Evolutionary conservation across 192 early-diverging fungal genomes (phyloP).

Genomic region (Mortierella hygrophila): DNA sequence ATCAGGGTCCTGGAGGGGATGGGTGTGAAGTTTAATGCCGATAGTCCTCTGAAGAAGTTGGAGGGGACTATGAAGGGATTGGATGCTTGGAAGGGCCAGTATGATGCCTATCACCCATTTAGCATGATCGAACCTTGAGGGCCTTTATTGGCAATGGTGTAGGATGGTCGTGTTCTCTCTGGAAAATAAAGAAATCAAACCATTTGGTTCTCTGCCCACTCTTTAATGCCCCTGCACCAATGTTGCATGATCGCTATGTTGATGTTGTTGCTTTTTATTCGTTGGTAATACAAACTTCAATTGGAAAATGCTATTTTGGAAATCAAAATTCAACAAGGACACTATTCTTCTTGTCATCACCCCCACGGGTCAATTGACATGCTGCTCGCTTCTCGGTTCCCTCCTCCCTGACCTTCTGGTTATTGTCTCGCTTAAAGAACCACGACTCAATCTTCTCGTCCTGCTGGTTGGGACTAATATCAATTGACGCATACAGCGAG

Average conservation of each 20-base stretch:
- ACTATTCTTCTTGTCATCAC: neutral
- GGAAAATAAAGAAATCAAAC: too few relatives aligned
- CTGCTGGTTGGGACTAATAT: neutral
- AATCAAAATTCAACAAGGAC: neutral
- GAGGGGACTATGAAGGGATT: neutral
- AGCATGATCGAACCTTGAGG: neutral
- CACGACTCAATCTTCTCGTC: neutral
- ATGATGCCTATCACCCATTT: conserved; percentile 10
- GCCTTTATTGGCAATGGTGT: neutral
- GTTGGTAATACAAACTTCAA: too few relatives aligned
- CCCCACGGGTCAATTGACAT: neutral
- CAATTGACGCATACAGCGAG: conserved; percentile 3
- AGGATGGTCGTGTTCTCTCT: too few relatives aligned
- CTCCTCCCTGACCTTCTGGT: neutral
- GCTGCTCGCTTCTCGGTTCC: neutral
- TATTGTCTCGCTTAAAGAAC: neutral
- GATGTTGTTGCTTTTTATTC: too few relatives aligned
- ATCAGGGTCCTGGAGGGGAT: conserved; percentile 7
- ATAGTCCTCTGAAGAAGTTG: neutral
- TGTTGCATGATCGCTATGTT: too few relatives aligned
- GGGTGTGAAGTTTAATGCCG: neutral
- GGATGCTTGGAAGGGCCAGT: conserved; percentile 10
- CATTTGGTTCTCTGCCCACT: too few relatives aligned
- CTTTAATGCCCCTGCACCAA: too few relatives aligned
- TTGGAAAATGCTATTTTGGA: too few relatives aligned